A percentile compares a stretch with the other conserved stretches of the same genome.
phyloP scores from a whole-genome alignment of 306 rosid genomes.

The Sesbania bispinosa region DNA sequence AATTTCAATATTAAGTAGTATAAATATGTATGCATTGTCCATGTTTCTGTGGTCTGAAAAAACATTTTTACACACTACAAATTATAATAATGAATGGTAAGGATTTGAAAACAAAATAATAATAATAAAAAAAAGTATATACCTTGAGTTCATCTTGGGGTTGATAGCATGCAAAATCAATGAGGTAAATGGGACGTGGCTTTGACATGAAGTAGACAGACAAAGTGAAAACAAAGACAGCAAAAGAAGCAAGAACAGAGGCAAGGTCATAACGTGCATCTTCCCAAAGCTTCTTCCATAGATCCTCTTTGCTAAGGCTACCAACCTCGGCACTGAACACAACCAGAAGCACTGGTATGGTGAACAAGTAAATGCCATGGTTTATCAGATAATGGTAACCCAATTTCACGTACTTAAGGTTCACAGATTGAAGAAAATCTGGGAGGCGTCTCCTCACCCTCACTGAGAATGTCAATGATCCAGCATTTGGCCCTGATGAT shows the following conservation, averaged over 20 bases:
- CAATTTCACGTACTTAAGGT: conserved; percentile 88
- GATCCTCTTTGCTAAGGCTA: conserved; percentile 68
- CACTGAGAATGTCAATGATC: conserved; percentile 81
- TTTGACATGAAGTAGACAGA: conserved; percentile 84
- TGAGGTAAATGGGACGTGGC: conserved; percentile 79
- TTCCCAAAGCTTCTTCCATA: conserved; percentile 91
- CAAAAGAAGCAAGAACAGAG: conserved; percentile 69
- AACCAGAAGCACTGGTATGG: conserved; percentile 70
- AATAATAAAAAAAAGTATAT: no score
- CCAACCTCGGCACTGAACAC: conserved; percentile 94
- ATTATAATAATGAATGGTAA: no score
- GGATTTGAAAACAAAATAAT: no score
- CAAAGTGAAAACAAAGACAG: conserved; percentile 75
- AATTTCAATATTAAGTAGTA: no score
- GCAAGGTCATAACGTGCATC: conserved; percentile 86
- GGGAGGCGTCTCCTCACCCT: conserved; percentile 80
- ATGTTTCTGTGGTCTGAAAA: no score
- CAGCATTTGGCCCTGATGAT: conserved; percentile 86
- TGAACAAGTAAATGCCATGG: conserved; percentile 81
- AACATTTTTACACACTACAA: no score
- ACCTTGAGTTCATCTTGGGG: conserved; percentile 83
- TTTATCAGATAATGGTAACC: conserved; percentile 89
- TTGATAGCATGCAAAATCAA: conserved; percentile 73
- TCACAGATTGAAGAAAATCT: conserved; percentile 88
- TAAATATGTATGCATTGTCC: no score